A percentile compares a stretch with the other conserved stretches of the same genome.
Evolutionary conservation across 192 early-diverging fungal species (phyloP).

Genomic region (Chytriomyces hyalinus): DNA sequence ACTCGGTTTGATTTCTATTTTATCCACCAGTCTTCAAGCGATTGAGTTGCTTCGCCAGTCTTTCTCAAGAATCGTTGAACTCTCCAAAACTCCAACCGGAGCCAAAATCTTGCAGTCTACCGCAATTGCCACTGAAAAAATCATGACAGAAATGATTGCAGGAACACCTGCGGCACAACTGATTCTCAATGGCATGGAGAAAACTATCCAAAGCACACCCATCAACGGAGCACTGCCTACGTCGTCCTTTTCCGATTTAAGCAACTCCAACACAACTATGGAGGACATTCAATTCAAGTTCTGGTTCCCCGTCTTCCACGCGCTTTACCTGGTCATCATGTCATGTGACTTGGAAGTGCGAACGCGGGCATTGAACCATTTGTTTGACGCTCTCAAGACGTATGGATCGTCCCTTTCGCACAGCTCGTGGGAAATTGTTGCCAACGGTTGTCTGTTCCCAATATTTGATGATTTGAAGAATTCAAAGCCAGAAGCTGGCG

Average conservation of each 20-base stretch:
- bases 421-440: conserved; percentile 81
- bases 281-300: conserved; percentile 62
- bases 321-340: conserved; percentile 89
- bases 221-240: not conserved
- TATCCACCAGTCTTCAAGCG: conserved; percentile 54
- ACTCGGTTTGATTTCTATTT: conserved; percentile 4
- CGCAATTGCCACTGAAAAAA: conserved; percentile 37
- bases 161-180: conserved; percentile 30
- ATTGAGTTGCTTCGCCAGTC: conserved; percentile 56
- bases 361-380: conserved; percentile 79
- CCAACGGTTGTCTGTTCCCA: conserved; percentile 84
- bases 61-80: conserved; percentile 51
- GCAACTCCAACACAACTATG: conserved; percentile 23
- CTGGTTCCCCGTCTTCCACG: conserved; percentile 90
- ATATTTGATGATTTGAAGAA: conserved; percentile 86
- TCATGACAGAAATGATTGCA: conserved; percentile 27
- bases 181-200: conserved; percentile 33
- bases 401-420: conserved; percentile 76
- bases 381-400: conserved; percentile 82
- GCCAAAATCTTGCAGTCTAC: conserved; percentile 34
- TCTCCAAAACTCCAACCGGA: conserved; percentile 45
- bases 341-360: conserved; percentile 90
- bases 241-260: conserved; percentile 1
- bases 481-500: conserved; percentile 43
- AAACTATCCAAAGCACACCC: conserved; percentile 21